Evolutionary conservation across 139 green algal genomes (phyloP), one percentile per base, ranked within the genome.

Genomic region (Haematococcus sp.): DNA sequence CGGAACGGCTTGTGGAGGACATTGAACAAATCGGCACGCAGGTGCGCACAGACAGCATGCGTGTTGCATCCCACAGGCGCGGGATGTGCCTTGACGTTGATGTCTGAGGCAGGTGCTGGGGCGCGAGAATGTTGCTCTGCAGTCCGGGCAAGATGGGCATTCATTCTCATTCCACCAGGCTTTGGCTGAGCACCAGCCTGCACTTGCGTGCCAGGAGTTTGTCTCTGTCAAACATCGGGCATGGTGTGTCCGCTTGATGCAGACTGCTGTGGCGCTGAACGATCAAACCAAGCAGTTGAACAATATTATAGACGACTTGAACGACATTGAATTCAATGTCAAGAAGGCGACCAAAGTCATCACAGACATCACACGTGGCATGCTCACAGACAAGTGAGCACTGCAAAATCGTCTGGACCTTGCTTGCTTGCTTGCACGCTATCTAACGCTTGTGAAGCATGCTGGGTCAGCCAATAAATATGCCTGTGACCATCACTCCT

Each of bases 261-360:
- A 94, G 82, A 92, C 93, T 7, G 92, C 92, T 3, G 82, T 85
- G 40, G 93, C 88, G 52, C 80, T 97, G 52, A 68, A 91, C 52
- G 79, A 82, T 9, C 92, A 97, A 74, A 91, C 86, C 13, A 73
- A 90, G 78, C 91, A 95, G 78, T 81, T 95, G 74, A 89, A 94
- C 49, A 71, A 77, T 33, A 84, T 90, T 56, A 77, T 93, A 27
- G 86, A 97, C 51, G 86, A 95, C 73, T 70, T 97, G 55, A 89
- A 96, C 64, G 88, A 97, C 55, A 96, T 97, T 46, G 88, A 97
- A 71, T 95, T 97, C 76, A 88, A 79, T 17, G 88, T 97, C 83
- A 94, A 97, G 69, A 95, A 94, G 68, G 92, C 92, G 1, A 77
- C 34, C 16, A 81, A 91, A 73, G 82, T 97, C 28, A 89, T 97